Percentiles rank a stretch among this genome's conserved stretches.
Evolutionary conservation across 331 rosid species (phyloP).

Genomic region (Malus hybrid): DNA sequence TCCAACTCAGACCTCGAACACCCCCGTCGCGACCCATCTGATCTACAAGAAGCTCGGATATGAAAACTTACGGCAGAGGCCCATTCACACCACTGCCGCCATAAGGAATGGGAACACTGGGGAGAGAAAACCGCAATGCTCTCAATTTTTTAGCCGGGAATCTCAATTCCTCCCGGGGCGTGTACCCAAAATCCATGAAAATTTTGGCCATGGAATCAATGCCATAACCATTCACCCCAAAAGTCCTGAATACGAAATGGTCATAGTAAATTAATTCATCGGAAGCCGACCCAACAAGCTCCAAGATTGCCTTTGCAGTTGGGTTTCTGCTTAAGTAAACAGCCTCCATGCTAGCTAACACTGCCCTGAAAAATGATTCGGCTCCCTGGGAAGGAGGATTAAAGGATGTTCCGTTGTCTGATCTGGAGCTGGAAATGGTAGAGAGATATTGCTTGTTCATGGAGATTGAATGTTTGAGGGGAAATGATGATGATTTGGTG

Average conservation of each 20-base stretch:
- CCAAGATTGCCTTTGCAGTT: constrained; percentile 76
- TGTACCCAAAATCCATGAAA: constrained; percentile 82
- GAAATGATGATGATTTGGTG: constrained; percentile 7
- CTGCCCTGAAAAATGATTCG: constrained; percentile 69
- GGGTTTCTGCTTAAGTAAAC: constrained; percentile 84
- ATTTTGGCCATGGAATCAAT: constrained; percentile 73
- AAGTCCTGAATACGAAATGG: constrained; percentile 90
- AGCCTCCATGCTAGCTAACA: constrained; percentile 61
- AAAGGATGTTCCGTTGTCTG: constrained; percentile 13
- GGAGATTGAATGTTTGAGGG: constrained; percentile 1
- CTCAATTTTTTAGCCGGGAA: constrained; percentile 79
- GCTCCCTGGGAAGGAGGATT: constrained; percentile 51
- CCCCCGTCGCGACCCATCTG: constrained; percentile 76
- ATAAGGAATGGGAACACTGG: constrained; percentile 26
- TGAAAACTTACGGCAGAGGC: constrained; percentile 80
- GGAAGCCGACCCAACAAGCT: constrained; percentile 60
- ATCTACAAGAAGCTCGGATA: constrained; percentile 90
- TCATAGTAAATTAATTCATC: constrained; percentile 57
- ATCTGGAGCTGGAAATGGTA: constrained; percentile 24
- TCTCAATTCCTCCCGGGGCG: constrained; percentile 56
- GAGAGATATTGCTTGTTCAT: constrained; percentile 17
- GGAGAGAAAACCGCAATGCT: constrained; percentile 95
- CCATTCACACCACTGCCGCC: constrained; percentile 58
- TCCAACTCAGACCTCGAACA: constrained; percentile 87
- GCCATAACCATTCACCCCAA: constrained; percentile 88